phyloP scores from a whole-genome alignment of 1,284 basidiomycete species.

The Wallemia ichthyophaga region DNA sequence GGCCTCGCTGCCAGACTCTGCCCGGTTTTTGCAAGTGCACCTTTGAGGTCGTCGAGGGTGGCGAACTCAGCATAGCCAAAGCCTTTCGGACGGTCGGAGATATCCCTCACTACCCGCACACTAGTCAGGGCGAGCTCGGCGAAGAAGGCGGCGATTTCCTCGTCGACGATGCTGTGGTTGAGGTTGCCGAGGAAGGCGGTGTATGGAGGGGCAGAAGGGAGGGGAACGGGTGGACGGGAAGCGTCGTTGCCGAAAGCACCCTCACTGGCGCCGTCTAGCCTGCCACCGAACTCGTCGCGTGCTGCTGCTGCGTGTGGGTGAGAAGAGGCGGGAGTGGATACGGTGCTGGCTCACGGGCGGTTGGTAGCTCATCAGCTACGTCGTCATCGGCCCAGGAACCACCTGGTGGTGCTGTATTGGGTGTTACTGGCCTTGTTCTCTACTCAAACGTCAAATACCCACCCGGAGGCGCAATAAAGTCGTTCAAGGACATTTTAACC shows the following conservation, averaged over 20 bases:
- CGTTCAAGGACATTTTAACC: neutral
- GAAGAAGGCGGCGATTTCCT: conserved; percentile 58
- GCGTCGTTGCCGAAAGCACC: neutral
- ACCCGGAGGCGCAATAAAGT: neutral
- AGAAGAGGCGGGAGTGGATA: neutral
- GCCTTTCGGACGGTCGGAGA: conserved; percentile 67
- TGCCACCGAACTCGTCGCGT: neutral
- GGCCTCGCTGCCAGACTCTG: conserved; percentile 45
- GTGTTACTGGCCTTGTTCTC: too few species aligned
- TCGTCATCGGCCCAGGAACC: neutral
- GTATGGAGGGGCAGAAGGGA: conserved; percentile 81
- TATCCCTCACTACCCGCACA: conserved; percentile 72
- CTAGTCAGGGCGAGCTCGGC: conserved; percentile 34
- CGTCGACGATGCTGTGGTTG: conserved; percentile 65
- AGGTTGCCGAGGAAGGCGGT: conserved; percentile 91
- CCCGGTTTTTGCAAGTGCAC: conserved; percentile 34
- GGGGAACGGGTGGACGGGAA: conserved; percentile 24
- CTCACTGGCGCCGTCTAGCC: neutral
- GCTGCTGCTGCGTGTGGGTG: neutral
- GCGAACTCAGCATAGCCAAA: conserved; percentile 93
- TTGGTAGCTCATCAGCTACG: neutral
- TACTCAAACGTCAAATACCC: neutral
- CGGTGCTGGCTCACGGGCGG: neutral
- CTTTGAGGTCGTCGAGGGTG: conserved; percentile 50
- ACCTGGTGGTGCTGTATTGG: neutral